Evolutionary conservation across 345 rosid species (phyloP), one percentile per base, ranked within the genome.

Genomic region (Hibiscus trionum): DNA sequence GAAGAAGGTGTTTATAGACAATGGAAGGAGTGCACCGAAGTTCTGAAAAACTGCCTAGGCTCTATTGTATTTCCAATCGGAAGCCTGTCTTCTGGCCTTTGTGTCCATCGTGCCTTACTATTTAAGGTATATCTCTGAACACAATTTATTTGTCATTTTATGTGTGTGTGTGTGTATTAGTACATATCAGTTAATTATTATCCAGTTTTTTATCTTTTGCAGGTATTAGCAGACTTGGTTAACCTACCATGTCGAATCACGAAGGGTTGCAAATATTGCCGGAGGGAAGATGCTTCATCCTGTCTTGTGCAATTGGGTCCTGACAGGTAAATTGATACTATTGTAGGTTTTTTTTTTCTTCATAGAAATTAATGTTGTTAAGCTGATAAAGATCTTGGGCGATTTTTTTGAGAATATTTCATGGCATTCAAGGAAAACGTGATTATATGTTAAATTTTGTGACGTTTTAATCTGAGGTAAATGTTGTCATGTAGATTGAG

Each of bases 231-330:
- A 15, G 86, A 83, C 76, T 68, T 75, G 27, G 81, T 85, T 70
- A 78, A 78, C 73, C 67, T 85, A 66, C 88, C 88, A 1, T 85
- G 88, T 74, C 85, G 88, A 78, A 83, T 85, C 61, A 82, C 88
- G 17, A 83, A 77, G 63, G 88, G 88, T 49, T 83, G 88, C 77
- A 85, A 76, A 73, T 83, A 80, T 78, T 85, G 88, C 61, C 61
- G 31, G 66, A 78, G 84, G 62, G 82, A 81, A 61, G 77, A 83
- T 83, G 88, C 86, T 69, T 76, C 86, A 59, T 85, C 88, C 16
- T 83, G 88, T 69, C 83, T 85, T 47, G 88, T 85, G 66, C 84
- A 75, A 31, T 76, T 85, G 64, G 86, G 77, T 49, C 66, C 49
- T 74, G 81, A 83, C 72, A 80, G 85, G 86, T 85, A 77, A 33